Percentiles rank a stretch among this genome's conserved stretches.
phyloP scores from a whole-genome alignment of 179 eudicot genomes.

The Spinacia oleracea region DNA sequence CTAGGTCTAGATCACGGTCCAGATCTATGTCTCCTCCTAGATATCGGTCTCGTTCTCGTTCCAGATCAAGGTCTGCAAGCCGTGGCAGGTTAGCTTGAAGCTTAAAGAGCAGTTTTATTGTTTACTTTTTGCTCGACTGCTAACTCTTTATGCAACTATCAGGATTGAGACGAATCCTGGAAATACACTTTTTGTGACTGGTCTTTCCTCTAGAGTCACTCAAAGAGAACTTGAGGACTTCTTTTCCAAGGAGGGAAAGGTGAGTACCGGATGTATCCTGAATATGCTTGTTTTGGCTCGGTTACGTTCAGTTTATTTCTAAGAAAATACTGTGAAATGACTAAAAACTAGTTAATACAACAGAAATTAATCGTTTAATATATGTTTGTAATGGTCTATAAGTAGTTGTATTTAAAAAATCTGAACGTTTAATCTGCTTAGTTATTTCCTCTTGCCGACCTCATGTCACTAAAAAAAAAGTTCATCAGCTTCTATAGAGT shows the following conservation, averaged over 20 bases:
- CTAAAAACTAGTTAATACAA: too few relatives aligned
- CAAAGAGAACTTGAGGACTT: slow-evolving; percentile 87
- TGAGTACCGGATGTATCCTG: slow-evolving; percentile 18
- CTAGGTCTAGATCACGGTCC: slow-evolving; percentile 58
- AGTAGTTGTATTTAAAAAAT: not conserved
- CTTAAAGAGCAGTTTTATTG: not conserved
- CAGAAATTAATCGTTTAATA: not conserved
- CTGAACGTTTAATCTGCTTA: not conserved
- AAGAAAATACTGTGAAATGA: too few relatives aligned
- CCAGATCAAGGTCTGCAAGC: slow-evolving; percentile 55
- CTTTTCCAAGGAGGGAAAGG: slow-evolving; percentile 89
- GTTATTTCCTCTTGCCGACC: not conserved
- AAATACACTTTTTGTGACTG: slow-evolving; percentile 84
- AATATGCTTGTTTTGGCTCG: not conserved
- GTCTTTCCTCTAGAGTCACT: slow-evolving; percentile 90
- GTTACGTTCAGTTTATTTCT: not conserved
- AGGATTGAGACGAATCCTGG: slow-evolving; percentile 76
- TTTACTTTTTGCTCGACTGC: slow-evolving; percentile 8
- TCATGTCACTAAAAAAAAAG: not conserved
- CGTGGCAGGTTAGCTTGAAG: slow-evolving; percentile 63
- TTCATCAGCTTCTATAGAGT: not conserved
- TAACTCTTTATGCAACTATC: slow-evolving; percentile 21
- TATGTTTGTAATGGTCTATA: not conserved
- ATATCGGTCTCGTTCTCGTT: slow-evolving; percentile 47
- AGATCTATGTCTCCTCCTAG: slow-evolving; percentile 42